These are phyloP conservation scores for Daedaleopsis nitida DNA, from an alignment of 768 basidiomycete genomes.

Conservation along the genomic window DNA sequence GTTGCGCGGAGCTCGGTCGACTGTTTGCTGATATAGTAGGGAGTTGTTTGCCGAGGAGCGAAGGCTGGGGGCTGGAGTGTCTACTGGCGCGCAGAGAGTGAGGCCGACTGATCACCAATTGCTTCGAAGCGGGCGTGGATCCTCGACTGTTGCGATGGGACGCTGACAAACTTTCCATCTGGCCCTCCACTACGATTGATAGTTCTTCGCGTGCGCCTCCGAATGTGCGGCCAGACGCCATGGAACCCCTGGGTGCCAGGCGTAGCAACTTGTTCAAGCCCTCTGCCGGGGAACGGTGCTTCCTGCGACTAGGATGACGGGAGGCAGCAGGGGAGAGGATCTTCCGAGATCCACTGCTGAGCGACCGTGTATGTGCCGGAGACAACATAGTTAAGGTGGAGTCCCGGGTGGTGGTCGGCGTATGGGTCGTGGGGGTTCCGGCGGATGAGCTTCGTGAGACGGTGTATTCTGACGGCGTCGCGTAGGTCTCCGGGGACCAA, in stretches of 20 bases:
- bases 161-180: background rate
- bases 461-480: slow-evolving; percentile 14
- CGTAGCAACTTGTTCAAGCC: slow-evolving; percentile 2
- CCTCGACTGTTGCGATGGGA: background rate
- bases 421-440: background rate
- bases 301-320: slow-evolving; percentile 5
- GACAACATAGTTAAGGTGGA: slow-evolving; percentile 13
- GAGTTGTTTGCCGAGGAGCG: slow-evolving; percentile 2
- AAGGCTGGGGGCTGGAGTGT: background rate
- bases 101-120: slow-evolving; percentile 13
- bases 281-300: slow-evolving; percentile 12
- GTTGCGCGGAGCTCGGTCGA: slow-evolving; percentile 13
- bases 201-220: slow-evolving; percentile 15
- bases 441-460: slow-evolving; percentile 1
- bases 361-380: slow-evolving; percentile 1
- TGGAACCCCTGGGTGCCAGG: slow-evolving; percentile 11
- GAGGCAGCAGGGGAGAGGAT: slow-evolving; percentile 2
- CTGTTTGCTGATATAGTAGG: background rate
- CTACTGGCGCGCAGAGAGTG: slow-evolving; percentile 12
- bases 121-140: slow-evolving; percentile 1
- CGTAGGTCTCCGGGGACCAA: slow-evolving; percentile 16
- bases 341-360: slow-evolving; percentile 1
- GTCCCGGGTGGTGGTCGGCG: slow-evolving; percentile 3
- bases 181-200: slow-evolving; percentile 13
- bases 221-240: slow-evolving; percentile 14